Percentiles rank a stretch among this genome's conserved stretches.
phyloP scores from a whole-genome alignment of 352 stramenopile genomes.

The Phytopythium helicoides region DNA sequence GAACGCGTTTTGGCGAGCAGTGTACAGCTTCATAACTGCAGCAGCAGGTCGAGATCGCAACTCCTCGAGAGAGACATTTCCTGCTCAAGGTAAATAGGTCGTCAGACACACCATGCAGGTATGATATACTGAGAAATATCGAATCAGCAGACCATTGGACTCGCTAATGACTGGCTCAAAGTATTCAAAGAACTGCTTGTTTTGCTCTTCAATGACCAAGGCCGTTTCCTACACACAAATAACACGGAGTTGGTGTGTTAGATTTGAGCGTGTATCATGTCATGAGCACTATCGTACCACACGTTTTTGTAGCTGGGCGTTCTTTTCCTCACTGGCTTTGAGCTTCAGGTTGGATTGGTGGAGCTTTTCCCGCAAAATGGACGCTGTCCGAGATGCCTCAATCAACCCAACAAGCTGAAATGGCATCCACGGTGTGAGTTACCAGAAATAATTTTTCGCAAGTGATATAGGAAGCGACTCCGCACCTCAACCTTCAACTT shows the following conservation, averaged over 20 bases:
- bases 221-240: conserved; percentile 30
- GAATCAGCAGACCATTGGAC: conserved; percentile 23
- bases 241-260: conserved; percentile 6
- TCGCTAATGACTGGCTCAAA: conserved; percentile 50
- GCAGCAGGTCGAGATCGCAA: conserved; percentile 38
- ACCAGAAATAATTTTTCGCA: no score
- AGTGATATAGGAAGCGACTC: no score
- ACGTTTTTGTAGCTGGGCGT: conserved; percentile 35
- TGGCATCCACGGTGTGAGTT: neutral
- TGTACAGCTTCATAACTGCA: conserved; percentile 50
- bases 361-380: conserved; percentile 62
- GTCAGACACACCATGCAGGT: no score
- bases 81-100: conserved; percentile 13
- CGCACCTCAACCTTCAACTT: conserved; percentile 72
- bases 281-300: conserved; percentile 39
- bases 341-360: conserved; percentile 54
- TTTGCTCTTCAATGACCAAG: conserved; percentile 33
- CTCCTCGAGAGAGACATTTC: conserved; percentile 38
- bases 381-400: conserved; percentile 56
- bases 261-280: no score
- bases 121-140: no score
- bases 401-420: conserved; percentile 64
- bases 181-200: conserved; percentile 46
- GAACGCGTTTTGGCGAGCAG: conserved; percentile 53
- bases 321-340: conserved; percentile 47